Base-by-base conservation (phyloP, 2,329 filamentous ascomycete species). In the Aschersonia sp. region DNA sequence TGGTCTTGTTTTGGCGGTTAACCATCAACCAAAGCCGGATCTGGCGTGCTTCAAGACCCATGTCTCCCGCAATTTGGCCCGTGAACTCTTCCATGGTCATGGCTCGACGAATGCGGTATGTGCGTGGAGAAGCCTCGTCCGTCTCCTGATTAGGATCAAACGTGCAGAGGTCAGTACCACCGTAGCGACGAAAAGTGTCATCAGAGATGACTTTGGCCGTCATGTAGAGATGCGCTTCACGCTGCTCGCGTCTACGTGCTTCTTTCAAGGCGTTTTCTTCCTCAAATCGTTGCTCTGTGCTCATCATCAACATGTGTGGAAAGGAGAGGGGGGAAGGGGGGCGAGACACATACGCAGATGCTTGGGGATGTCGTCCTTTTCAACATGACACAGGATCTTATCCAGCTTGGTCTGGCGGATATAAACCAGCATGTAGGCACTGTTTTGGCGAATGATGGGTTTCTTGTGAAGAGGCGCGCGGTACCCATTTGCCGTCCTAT, bases 351-450 rank as follows among this genome's bases (percentile, higher is more conserved):
- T 73, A 83, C 80, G 82, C 46, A 97, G 77, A 67, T 95, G 89
- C 46, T 72, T 62, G 2, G 92, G 94, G 12, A 88, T 86, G 57
- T 94, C 83, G 2, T 84, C 76, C 53, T 83, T 74, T n/a, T 77
- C 74, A 39, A 92, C 84, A 0, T 81, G 77, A 41, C 83, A 78
- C 47, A 98, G 73, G 44, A 97, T 82, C 54, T 85, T 75, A 58
- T 95, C 85, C n/a, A 94, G 66, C 48, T 83, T 79, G 46, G 83
- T 84, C 62, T 95, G 86, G 43, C 92, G 83, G 54, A 98, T 87
- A 60, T 98, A 98, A 2, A 98, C 94, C 71, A 98, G 68, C 92
- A 98, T 98, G 71, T 98, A 98, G 5, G 92, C 94, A 62, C 89
- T 98, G 65, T 81, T 83, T 51, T 80, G 77, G 47, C 79, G 73